These are phyloP conservation scores for Annulohypoxylon truncatum DNA, from an alignment of 2,329 filamentous ascomycete species.

Conservation along the genomic window DNA sequence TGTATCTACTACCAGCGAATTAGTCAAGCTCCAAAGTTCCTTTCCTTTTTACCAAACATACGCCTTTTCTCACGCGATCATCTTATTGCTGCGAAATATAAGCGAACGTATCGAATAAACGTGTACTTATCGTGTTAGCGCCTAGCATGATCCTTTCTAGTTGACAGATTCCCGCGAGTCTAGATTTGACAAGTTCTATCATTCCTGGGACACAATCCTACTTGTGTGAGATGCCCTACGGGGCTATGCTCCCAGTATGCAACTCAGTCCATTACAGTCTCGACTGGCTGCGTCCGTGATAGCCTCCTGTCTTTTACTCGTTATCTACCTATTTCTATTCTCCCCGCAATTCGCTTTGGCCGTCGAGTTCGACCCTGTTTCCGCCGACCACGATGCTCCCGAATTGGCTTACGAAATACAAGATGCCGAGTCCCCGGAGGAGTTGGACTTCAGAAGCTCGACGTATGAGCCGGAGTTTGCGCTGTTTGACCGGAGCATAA, in stretches of 20 bases:
- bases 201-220: slow-evolving; percentile 33
- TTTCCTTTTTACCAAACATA: slow-evolving; percentile 2
- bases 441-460: slow-evolving; percentile 41
- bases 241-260: slow-evolving; percentile 62
- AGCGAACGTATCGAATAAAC: slow-evolving; percentile 22
- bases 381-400: slow-evolving; percentile 40
- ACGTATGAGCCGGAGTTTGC: slow-evolving; percentile 71
- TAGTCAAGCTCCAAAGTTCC: background rate
- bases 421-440: slow-evolving; percentile 34
- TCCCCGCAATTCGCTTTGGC: slow-evolving; percentile 72
- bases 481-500: slow-evolving; percentile 70
- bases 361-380: slow-evolving; percentile 57
- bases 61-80: slow-evolving; percentile 1
- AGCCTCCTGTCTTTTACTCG: slow-evolving; percentile 68
- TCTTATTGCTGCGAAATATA: slow-evolving; percentile 4
- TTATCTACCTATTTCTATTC: slow-evolving; percentile 71
- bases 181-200: slow-evolving; percentile 8
- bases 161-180: slow-evolving; percentile 19
- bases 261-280: slow-evolving; percentile 76
- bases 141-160: slow-evolving; percentile 35
- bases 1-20: background rate
- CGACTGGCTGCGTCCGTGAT: slow-evolving; percentile 75
- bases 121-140: slow-evolving; percentile 16
- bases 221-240: slow-evolving; percentile 49
- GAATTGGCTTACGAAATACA: slow-evolving; percentile 38